These are phyloP conservation scores for Psilocybe mexicana DNA, from an alignment of 1,284 basidiomycete genomes.

Conservation along the genomic window DNA sequence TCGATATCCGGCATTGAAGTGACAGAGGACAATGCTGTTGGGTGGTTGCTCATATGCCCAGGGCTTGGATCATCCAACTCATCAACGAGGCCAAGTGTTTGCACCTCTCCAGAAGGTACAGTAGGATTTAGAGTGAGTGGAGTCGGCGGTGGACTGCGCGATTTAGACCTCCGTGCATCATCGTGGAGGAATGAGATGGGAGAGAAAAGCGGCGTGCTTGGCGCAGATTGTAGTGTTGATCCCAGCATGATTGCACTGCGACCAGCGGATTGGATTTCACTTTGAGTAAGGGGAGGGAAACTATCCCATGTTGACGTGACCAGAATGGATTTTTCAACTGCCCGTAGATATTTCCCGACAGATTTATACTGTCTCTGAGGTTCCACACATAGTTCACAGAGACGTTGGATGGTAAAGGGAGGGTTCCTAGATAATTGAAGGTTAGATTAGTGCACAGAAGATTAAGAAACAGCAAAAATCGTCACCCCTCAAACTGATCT, in stretches of 20 bases:
- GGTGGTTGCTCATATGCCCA: constrained; percentile 79
- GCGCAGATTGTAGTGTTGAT: constrained; percentile 49
- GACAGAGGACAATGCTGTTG: constrained; percentile 67
- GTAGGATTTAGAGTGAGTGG: constrained; percentile 55
- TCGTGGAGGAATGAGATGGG: constrained; percentile 83
- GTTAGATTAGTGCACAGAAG: constrained; percentile 3
- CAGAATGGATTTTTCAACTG: constrained; percentile 81
- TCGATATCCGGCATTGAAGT: constrained; percentile 43
- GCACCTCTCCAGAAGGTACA: constrained; percentile 36
- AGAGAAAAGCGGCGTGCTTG: constrained; percentile 78
- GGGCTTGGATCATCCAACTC: constrained; percentile 81
- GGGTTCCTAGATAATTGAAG: constrained; percentile 48
- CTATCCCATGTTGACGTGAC: constrained; percentile 81
- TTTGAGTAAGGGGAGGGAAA: constrained; percentile 58
- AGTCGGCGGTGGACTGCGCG: constrained; percentile 74
- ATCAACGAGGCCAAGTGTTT: constrained; percentile 72
- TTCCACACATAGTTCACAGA: constrained; percentile 81
- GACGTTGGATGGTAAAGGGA: constrained; percentile 91
- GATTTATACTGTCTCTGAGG: constrained; percentile 76
- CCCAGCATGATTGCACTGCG: constrained; percentile 44
- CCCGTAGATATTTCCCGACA: constrained; percentile 89
- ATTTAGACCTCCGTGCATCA: constrained; percentile 72
- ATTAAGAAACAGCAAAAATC: constrained; percentile 18
- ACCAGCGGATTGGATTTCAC: constrained; percentile 40
- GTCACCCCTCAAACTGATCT: constrained; percentile 78